Percentiles rank a stretch among this genome's conserved stretches.
Evolutionary conservation across 108 stramenopile genomes (phyloP).

Genomic region (Halocafeteria seosinensis): DNA sequence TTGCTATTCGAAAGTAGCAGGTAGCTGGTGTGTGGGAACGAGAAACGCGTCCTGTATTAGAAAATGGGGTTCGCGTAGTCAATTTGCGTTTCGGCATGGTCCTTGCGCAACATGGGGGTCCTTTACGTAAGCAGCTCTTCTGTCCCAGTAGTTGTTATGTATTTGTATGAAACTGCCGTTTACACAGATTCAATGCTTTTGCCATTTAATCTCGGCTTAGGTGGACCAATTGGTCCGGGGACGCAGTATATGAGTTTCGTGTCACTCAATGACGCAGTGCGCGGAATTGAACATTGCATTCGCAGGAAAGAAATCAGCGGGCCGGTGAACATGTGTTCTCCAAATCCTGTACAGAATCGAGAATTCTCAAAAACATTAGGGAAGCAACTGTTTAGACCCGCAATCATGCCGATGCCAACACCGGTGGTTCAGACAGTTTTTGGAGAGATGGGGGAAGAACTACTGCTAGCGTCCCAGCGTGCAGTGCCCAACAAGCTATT

Average conservation of each 20-base stretch:
- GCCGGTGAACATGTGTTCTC: conserved; percentile 44
- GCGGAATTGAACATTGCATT: background rate
- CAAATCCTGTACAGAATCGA: conserved; percentile 38
- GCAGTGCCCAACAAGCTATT: conserved; percentile 10
- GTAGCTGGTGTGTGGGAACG: conserved; percentile 5
- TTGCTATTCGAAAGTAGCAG: too few relatives aligned
- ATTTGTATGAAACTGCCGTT: too few relatives aligned
- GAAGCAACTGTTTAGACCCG: conserved; percentile 35
- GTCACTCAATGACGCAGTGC: conserved; percentile 30
- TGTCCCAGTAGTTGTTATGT: too few relatives aligned
- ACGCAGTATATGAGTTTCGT: conserved; percentile 44
- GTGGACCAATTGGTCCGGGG: conserved; percentile 46
- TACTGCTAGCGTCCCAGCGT: conserved; percentile 28
- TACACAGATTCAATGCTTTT: too few relatives aligned
- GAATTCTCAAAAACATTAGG: conserved; percentile 49
- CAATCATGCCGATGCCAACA: conserved; percentile 43
- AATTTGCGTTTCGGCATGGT: conserved; percentile 47
- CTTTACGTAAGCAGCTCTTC: conserved; percentile 39
- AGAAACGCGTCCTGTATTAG: background rate
- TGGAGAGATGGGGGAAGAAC: conserved; percentile 61
- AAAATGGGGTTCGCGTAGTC: conserved; percentile 26
- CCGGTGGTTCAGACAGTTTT: conserved; percentile 42
- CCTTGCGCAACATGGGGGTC: conserved; percentile 39
- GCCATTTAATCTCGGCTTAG: conserved; percentile 40
- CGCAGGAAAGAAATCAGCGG: conserved; percentile 15